phyloP scores from a whole-genome alignment of 257 asterid genomes.

The Petunia secreta region DNA sequence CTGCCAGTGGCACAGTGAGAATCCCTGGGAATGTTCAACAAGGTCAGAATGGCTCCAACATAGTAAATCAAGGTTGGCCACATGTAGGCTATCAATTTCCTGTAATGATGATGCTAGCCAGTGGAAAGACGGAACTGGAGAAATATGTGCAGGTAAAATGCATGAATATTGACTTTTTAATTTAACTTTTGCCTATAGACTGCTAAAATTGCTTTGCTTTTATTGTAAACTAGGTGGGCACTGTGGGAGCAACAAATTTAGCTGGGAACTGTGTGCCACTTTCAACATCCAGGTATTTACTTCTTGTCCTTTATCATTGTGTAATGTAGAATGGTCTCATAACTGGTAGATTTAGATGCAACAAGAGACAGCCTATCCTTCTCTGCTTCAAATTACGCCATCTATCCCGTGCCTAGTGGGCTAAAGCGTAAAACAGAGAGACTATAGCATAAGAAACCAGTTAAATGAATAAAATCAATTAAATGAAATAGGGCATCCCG shows the following conservation, averaged over 20 bases:
- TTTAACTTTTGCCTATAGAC: background rate
- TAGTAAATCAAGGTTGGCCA: conserved; percentile 70
- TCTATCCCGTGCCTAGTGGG: background rate
- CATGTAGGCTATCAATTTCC: conserved; percentile 69
- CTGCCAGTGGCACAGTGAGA: conserved; percentile 57
- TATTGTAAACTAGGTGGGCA: conserved; percentile 60
- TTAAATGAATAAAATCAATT: background rate
- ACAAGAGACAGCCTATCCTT: background rate
- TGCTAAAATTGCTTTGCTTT: conserved; percentile 27
- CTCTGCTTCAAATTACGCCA: background rate
- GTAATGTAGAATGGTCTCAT: background rate
- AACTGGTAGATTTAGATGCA: conserved; percentile 10
- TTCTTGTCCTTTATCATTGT: background rate
- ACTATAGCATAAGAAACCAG: background rate
- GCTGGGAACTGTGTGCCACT: conserved; percentile 56
- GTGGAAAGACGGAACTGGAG: conserved; percentile 57
- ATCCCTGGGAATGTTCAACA: conserved; percentile 52
- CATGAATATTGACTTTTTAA: background rate
- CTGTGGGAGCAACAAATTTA: conserved; percentile 50
- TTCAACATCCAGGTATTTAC: conserved; percentile 61
- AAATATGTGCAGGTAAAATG: conserved; percentile 69
- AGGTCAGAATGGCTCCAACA: conserved; percentile 55
- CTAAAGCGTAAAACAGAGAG: background rate
- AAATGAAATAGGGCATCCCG: background rate
- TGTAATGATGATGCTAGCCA: conserved; percentile 61